Conservation (phyloP, 2,329 filamentous ascomycete genomes). For the Sphaerulina vaccinii region DNA sequence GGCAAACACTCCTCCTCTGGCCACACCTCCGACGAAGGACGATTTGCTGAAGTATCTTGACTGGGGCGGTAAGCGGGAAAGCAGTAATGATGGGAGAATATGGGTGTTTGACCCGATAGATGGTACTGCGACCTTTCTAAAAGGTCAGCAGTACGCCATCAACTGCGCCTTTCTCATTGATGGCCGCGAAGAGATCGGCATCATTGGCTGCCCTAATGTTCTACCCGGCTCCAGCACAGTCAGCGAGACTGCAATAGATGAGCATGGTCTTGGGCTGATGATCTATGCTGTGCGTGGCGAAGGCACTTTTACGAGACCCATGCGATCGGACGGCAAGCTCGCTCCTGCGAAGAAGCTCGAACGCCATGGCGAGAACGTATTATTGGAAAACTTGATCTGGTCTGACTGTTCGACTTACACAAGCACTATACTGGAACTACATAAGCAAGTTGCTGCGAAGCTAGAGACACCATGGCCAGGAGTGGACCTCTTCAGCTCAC, state of each 20-base stretch:
- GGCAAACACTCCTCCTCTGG: conserved; percentile 35
- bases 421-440: conserved; percentile 42
- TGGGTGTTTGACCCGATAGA: conserved; percentile 68
- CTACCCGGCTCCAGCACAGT: conserved; percentile 45
- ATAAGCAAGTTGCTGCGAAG: conserved; percentile 37
- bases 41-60: conserved; percentile 65
- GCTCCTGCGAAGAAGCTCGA: conserved; percentile 18
- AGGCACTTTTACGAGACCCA: conserved; percentile 41
- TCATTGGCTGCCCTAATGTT: conserved; percentile 63
- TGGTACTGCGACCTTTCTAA: conserved; percentile 62
- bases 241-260: conserved; percentile 48
- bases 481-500: conserved; percentile 53
- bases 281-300: conserved; percentile 50
- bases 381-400: conserved; percentile 42
- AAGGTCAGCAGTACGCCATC: conserved; percentile 62
- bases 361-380: conserved; percentile 25
- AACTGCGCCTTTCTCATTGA: conserved; percentile 59
- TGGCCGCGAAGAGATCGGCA: conserved; percentile 58
- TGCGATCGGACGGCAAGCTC: conserved; percentile 22
- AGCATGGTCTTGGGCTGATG: conserved; percentile 48
- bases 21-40: conserved; percentile 47
- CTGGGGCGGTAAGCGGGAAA: conserved; percentile 48
- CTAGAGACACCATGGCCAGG: conserved; percentile 49
- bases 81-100: conserved; percentile 46
- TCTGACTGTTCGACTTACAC: conserved; percentile 47